Base-by-base conservation (phyloP, 2,329 filamentous ascomycete genomes). In the Hymenoscyphus albidus region DNA sequence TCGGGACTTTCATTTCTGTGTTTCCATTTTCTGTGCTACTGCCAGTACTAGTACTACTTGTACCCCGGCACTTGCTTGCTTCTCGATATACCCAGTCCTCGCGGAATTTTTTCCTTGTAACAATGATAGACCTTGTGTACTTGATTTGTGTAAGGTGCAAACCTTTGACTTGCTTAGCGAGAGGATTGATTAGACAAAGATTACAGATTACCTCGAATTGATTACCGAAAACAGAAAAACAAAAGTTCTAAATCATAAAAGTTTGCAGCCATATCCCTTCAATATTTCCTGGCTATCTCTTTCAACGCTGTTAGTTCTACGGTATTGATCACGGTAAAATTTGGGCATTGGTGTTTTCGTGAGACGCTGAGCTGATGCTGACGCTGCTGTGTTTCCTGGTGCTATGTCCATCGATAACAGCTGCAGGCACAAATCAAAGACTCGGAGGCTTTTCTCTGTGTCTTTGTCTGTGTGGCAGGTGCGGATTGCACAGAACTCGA, bases 51-150 rank as follows among this genome's bases (percentile, higher is more conserved):
- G 3, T 22, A 5, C 13, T 27, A 22, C 22, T 14, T 54, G 48
- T 54, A 27, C 48, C 18, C 22, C 9, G 48, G 48, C 10, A 54
- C 48, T 35, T 35, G 4, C 18, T 27, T 54, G 3, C 9, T 54
- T 27, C 48, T 54, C 31, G 48, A 54, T 54, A 54, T 54, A 54
- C 48, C 48, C 48, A 54, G 5, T 54, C 48, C 22, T 54, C 48
- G 48, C 48, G 48, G 18, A 27, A 54, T 31, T 13, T 10, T 54
- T 44, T 10, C 18, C 22, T 27, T 54, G 48, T 14, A 14, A 12
- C 18, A 12, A 54, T 10, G 9, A 35, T 10, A 9, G 35, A 35
- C 2, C 35, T 35, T 35, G 35, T 35, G 35, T 35, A 35, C 35
- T 27, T 27, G 27, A 27, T 27, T 27, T 27, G 27, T 27, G 27